Percentiles rank a stretch among this genome's conserved stretches.
Conservation (phyloP, 345 rosid species). For the Raphanus sativus region DNA sequence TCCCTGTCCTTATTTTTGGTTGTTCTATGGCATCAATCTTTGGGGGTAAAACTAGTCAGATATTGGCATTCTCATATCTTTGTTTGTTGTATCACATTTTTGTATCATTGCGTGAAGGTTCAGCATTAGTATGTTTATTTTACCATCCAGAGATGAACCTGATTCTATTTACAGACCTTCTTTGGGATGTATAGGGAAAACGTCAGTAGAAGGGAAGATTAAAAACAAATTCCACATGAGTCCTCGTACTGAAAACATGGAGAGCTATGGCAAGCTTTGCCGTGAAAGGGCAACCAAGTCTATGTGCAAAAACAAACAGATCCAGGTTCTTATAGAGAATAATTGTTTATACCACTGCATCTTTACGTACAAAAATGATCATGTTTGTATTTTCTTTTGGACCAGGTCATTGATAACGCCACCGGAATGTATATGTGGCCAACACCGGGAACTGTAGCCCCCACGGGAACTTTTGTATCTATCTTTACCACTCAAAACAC, state of each 20-base stretch:
- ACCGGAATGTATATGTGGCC: constrained; percentile 83
- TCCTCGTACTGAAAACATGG: constrained; percentile 71
- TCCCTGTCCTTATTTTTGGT: neutral
- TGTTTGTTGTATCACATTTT: neutral
- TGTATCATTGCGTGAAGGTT: neutral
- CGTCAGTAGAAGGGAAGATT: constrained; percentile 72
- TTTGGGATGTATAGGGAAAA: constrained; percentile 47
- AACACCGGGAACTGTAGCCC: constrained; percentile 61
- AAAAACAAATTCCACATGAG: constrained; percentile 82
- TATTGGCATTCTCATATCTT: neutral
- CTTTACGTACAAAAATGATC: neutral
- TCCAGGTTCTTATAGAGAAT: constrained; percentile 50
- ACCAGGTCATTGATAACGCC: constrained; percentile 80
- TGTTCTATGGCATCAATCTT: neutral
- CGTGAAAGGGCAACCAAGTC: constrained; percentile 75
- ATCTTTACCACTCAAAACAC: constrained; percentile 4
- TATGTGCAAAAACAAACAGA: constrained; percentile 73
- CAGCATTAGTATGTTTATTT: neutral
- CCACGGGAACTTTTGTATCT: constrained; percentile 47
- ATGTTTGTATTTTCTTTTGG: constrained; percentile 22
- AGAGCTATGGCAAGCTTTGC: constrained; percentile 72
- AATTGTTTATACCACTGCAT: neutral
- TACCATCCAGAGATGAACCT: neutral
- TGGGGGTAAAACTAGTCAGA: neutral
- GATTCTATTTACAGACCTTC: constrained; percentile 12